phyloP scores from a whole-genome alignment of 2,329 filamentous ascomycete species.

The Diaporthe sp. region DNA sequence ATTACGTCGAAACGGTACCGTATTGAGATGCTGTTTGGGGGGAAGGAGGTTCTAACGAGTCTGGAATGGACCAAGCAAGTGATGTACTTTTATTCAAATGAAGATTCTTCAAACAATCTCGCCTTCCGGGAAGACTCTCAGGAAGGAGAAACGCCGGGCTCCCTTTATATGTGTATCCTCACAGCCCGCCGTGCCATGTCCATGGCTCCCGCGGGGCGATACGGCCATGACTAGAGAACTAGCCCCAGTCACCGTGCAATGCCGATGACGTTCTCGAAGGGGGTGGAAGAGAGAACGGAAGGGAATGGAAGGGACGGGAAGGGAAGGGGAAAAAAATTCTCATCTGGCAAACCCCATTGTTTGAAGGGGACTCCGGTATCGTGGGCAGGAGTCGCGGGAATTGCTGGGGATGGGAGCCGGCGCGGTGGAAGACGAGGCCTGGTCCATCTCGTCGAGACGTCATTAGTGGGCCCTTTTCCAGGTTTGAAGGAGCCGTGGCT shows the following conservation, averaged over 20 bases:
- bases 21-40: not conserved
- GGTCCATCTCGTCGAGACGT: slow-evolving; percentile 10
- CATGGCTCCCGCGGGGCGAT: not conserved
- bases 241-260: slow-evolving; percentile 19
- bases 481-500: not conserved
- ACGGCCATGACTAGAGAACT: slow-evolving; percentile 11
- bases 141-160: not conserved
- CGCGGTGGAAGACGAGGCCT: not conserved
- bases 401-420: not conserved
- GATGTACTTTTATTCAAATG: not conserved
- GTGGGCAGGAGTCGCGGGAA: slow-evolving; percentile 22
- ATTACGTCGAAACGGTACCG: not conserved
- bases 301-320: not conserved
- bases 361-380: slow-evolving; percentile 18
- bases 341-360: slow-evolving; percentile 22
- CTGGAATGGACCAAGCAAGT: not conserved
- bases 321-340: not conserved
- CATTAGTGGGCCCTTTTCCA: slow-evolving; percentile 16
- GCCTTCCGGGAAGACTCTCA: no score
- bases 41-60: not conserved
- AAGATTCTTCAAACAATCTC: not conserved
- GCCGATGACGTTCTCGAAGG: slow-evolving; percentile 25
- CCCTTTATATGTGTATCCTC: slow-evolving; percentile 7
- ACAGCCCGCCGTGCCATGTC: not conserved
- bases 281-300: not conserved